phyloP scores from a whole-genome alignment of 176 grass and related monocot genomes.

The Saccharum officinarum region DNA sequence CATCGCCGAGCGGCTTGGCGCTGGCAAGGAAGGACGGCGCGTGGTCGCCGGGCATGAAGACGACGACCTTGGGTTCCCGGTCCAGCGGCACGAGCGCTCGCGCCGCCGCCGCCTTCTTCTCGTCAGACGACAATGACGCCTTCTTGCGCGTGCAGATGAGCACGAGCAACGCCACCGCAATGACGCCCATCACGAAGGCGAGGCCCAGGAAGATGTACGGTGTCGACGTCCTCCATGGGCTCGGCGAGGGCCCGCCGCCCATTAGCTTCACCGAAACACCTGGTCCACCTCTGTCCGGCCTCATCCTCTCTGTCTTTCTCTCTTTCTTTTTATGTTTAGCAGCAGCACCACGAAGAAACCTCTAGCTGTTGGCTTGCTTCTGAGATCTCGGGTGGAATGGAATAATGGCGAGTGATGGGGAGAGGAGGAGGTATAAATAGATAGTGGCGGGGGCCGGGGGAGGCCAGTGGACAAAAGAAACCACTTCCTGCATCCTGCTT shows the following conservation, averaged over 20 bases:
- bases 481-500: no score
- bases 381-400: no score
- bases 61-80: conserved; percentile 41
- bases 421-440: no score
- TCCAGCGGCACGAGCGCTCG: conserved; percentile 30
- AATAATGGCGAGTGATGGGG: no score
- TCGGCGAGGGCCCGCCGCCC: not conserved
- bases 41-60: conserved; percentile 45
- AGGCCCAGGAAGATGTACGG: conserved; percentile 50
- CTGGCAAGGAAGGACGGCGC: conserved; percentile 44
- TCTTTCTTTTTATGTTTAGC: no score
- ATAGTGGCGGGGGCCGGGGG: no score
- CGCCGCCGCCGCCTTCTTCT: not conserved
- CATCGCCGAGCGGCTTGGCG: conserved; percentile 27
- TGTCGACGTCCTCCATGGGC: conserved; percentile 44
- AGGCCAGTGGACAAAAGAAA: no score
- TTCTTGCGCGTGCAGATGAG: conserved; percentile 43
- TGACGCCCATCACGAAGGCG: conserved; percentile 33
- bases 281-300: not conserved
- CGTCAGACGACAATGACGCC: not conserved
- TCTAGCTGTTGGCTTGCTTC: no score
- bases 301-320: not conserved
- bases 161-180: conserved; percentile 38
- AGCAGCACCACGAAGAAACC: no score
- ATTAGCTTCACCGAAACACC: not conserved